Evolutionary conservation across 768 basidiomycete genomes (phyloP).

Genomic region (Coprinellus aureogranulatus): DNA sequence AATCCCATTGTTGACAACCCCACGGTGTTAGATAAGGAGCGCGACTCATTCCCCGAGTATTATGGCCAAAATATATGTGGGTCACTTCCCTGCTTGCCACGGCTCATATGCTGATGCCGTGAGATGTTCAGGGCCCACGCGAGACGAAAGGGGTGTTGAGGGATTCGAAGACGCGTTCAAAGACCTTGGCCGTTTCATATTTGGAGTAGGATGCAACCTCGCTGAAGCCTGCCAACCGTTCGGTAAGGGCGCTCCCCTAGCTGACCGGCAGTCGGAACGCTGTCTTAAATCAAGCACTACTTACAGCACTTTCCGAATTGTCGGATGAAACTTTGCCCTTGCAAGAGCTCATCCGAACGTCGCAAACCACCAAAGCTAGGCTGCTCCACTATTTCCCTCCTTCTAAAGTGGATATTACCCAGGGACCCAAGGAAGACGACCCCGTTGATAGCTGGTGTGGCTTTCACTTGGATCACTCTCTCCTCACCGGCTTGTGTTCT

Average conservation of each 20-base stretch:
- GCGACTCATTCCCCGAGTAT: conserved; percentile 70
- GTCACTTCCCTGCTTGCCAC: conserved; percentile 6
- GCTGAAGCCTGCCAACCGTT: conserved; percentile 91
- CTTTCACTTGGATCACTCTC: conserved; percentile 88
- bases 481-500: conserved; percentile 90
- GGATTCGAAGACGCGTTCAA: conserved; percentile 90
- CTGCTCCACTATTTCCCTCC: conserved; percentile 96
- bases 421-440: conserved; percentile 48
- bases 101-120: background rate
- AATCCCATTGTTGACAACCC: conserved; percentile 73
- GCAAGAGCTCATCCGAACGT: conserved; percentile 65
- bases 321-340: conserved; percentile 68
- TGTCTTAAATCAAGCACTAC: background rate
- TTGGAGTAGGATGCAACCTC: conserved; percentile 75
- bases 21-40: conserved; percentile 55
- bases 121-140: conserved; percentile 53
- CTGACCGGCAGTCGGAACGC: too few relatives aligned
- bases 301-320: conserved; percentile 61
- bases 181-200: conserved; percentile 77
- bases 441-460: conserved; percentile 90
- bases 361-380: conserved; percentile 86
- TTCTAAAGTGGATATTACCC: conserved; percentile 31
- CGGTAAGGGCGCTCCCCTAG: conserved; percentile 45
- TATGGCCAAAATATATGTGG: conserved; percentile 88
- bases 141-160: conserved; percentile 57